Percentiles rank a stretch among this genome's conserved stretches.
phyloP scores from a whole-genome alignment of 768 basidiomycete genomes.

The Inosperma sp. region DNA sequence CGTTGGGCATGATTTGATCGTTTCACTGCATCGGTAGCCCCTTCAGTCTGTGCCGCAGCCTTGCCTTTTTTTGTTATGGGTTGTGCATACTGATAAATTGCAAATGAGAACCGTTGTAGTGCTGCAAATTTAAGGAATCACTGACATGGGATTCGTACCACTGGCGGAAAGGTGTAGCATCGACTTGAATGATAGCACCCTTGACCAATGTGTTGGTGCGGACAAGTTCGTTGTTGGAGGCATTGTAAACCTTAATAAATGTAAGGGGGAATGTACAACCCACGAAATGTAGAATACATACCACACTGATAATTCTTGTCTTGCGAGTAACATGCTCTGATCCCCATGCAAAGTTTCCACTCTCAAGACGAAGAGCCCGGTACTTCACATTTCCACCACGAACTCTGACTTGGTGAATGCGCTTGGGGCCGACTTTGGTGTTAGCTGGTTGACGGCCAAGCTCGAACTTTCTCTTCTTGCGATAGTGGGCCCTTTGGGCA shows the following conservation, averaged over 20 bases:
- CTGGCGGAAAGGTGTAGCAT: constrained; percentile 98
- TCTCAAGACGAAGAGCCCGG: constrained; percentile 93
- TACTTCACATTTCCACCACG: constrained; percentile 95
- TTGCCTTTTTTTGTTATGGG: constrained; percentile 92
- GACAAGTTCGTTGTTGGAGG: constrained; percentile 99
- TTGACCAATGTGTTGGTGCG: constrained; percentile 99
- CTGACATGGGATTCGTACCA: constrained; percentile 98
- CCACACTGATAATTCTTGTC: constrained; percentile 94
- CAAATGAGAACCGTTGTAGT: constrained; percentile 3
- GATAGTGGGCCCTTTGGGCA: constrained; percentile 89
- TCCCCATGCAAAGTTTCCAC: constrained; percentile 98
- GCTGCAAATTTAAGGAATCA: constrained; percentile 18
- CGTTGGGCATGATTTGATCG: constrained; percentile 89
- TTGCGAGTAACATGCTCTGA: constrained; percentile 93
- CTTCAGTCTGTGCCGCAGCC: constrained; percentile 30
- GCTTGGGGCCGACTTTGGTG: constrained; percentile 95
- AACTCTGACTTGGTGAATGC: constrained; percentile 90
- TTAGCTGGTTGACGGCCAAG: constrained; percentile 96
- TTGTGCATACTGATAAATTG: constrained; percentile 72
- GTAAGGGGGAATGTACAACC: constrained; percentile 6
- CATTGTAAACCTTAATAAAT: constrained; percentile 80
- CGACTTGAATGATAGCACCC: constrained; percentile 92
- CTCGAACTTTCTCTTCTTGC: constrained; percentile 99
- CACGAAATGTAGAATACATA: constrained; percentile 41
- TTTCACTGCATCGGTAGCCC: constrained; percentile 62